A percentile compares a stretch with the other conserved stretches of the same genome.
Conservation (phyloP, 768 basidiomycete genomes). For the Rhizopogon vesiculosus region DNA sequence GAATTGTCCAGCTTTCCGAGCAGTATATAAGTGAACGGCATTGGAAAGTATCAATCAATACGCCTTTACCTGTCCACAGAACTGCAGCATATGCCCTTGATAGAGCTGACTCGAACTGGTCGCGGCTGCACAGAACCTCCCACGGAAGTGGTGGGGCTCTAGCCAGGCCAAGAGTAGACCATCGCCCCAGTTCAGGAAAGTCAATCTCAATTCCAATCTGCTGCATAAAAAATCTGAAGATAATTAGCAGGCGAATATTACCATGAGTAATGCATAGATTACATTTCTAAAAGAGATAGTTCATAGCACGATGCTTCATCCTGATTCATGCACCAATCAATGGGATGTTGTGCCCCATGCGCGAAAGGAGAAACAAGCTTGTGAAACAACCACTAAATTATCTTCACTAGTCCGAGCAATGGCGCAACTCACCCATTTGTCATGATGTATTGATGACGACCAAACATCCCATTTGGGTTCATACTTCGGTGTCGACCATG, state of each 20-base stretch:
- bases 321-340: background rate
- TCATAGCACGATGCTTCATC: background rate
- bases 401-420: background rate
- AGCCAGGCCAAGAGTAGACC: too few species aligned
- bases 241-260: background rate
- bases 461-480: conserved; percentile 5
- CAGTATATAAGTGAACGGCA: background rate
- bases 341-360: background rate
- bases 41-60: background rate
- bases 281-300: background rate
- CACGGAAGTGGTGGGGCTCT: background rate
- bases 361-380: background rate
- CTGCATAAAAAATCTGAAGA: background rate
- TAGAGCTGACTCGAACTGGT: conserved; percentile 1
- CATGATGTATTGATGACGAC: conserved; percentile 4
- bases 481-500: background rate
- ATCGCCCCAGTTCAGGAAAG: background rate
- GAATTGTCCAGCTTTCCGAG: conserved; percentile 6
- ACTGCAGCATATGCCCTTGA: conserved; percentile 1
- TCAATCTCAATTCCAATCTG: background rate
- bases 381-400: background rate
- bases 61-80: conserved; percentile 9
- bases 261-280: too few species aligned
- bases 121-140: background rate
- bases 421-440: background rate